These are phyloP conservation scores for Aureobasidium sp. DNA, from an alignment of 2,329 filamentous ascomycete genomes.

Conservation along the genomic window DNA sequence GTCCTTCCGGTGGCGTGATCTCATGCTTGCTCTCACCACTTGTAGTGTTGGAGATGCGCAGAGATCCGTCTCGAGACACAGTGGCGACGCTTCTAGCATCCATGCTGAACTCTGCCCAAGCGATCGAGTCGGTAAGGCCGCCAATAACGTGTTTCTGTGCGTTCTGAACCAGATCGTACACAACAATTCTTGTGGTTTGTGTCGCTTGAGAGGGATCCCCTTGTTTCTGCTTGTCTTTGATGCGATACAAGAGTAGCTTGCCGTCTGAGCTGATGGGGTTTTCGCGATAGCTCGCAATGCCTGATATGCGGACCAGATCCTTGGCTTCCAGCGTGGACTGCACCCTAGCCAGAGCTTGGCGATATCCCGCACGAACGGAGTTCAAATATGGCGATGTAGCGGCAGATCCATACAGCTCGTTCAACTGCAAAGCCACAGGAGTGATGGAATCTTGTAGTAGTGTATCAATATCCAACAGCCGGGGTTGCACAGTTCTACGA, in stretches of 20 bases:
- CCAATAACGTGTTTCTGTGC: not conserved
- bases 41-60: constrained; percentile 18
- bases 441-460: not conserved
- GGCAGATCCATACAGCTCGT: not conserved
- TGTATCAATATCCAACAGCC: not conserved
- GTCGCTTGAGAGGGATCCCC: not conserved
- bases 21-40: constrained; percentile 12
- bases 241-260: not conserved
- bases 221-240: not conserved
- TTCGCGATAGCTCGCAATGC: not conserved
- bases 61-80: not conserved
- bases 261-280: not conserved
- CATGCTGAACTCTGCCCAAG: not conserved
- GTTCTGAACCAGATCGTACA: not conserved
- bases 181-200: not conserved
- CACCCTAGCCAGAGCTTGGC: not conserved
- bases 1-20: constrained; percentile 16
- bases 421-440: not conserved
- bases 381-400: not conserved
- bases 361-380: not conserved
- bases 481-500: not conserved
- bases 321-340: not conserved
- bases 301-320: not conserved
- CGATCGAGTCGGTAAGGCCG: not conserved
- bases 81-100: not conserved